A percentile compares a stretch with the other conserved stretches of the same genome.
phyloP scores from a whole-genome alignment of 2,329 filamentous ascomycete species.

The Talaromyces funiculosus region DNA sequence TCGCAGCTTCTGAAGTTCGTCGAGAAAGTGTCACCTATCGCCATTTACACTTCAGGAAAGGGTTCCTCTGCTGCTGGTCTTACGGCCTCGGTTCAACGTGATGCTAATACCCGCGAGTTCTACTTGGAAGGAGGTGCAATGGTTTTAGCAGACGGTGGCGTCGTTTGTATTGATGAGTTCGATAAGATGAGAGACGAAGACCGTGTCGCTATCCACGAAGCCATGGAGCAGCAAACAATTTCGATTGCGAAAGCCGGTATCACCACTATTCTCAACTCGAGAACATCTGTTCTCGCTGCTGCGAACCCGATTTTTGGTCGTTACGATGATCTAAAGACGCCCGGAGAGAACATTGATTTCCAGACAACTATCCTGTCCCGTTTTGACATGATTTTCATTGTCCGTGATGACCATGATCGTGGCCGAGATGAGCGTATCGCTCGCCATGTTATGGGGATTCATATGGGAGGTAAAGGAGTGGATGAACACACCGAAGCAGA shows the following conservation, averaged over 20 bases:
- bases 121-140: conserved; percentile 97
- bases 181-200: conserved; percentile 99
- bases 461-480: conserved; percentile 80
- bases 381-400: conserved; percentile 99
- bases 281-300: conserved; percentile 90
- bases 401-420: conserved; percentile 87
- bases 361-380: conserved; percentile 96
- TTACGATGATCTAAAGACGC: conserved; percentile 96
- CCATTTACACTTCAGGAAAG: conserved; percentile 98
- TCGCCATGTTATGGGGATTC: conserved; percentile 93
- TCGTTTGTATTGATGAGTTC: conserved; percentile 98
- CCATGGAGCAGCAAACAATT: conserved; percentile 99
- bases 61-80: conserved; percentile 96
- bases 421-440: conserved; percentile 89
- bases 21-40: conserved; percentile 90
- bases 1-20: conserved; percentile 97
- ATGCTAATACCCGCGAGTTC: conserved; percentile 87
- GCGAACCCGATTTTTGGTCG: conserved; percentile 97
- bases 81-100: conserved; percentile 92
- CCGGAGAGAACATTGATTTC: conserved; percentile 98
- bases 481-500: conserved; percentile 82
- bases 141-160: conserved; percentile 93
- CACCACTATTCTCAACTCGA: conserved; percentile 92
- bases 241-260: conserved; percentile 98
- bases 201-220: conserved; percentile 95